A percentile compares a stretch with the other conserved stretches of the same genome.
Evolutionary conservation across 1,284 basidiomycete genomes (phyloP).

Genomic region (Cutaneotrichosporon sp.): DNA sequence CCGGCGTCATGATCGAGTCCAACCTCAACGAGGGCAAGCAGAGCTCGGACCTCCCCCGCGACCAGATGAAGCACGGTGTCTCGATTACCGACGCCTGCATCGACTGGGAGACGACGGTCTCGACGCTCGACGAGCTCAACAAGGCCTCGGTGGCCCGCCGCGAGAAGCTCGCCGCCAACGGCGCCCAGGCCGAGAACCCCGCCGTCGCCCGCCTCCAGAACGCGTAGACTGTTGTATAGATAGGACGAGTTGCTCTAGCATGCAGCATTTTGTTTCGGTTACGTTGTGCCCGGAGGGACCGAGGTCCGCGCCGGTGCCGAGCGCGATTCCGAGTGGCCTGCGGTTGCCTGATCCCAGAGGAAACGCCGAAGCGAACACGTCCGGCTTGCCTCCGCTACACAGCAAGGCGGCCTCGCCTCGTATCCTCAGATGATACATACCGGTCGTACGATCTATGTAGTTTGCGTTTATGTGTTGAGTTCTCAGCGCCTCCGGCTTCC

Average conservation of each 20-base stretch:
- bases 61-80: conserved; percentile 75
- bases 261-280: neutral
- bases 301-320: too few relatives aligned
- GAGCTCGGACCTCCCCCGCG: conserved; percentile 60
- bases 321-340: too few relatives aligned
- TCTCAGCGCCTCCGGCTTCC: neutral
- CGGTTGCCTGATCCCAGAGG: too few relatives aligned
- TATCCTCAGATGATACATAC: neutral
- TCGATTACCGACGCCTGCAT: conserved; percentile 92
- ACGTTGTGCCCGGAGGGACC: too few relatives aligned
- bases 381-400: too few relatives aligned
- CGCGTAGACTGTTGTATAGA: conserved; percentile 17
- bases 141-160: conserved; percentile 49
- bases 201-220: conserved; percentile 27
- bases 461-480: neutral
- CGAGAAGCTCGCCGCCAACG: conserved; percentile 35
- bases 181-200: conserved; percentile 5
- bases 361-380: too few relatives aligned
- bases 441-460: neutral
- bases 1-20: conserved; percentile 90
- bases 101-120: conserved; percentile 73
- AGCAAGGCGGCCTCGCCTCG: too few relatives aligned
- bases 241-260: conserved; percentile 2
- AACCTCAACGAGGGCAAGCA: conserved; percentile 87
- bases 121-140: conserved; percentile 74